These are phyloP conservation scores for Scheffersomyces amazonensis DNA, from an alignment of 805 yeast species.

Conservation along the genomic window DNA sequence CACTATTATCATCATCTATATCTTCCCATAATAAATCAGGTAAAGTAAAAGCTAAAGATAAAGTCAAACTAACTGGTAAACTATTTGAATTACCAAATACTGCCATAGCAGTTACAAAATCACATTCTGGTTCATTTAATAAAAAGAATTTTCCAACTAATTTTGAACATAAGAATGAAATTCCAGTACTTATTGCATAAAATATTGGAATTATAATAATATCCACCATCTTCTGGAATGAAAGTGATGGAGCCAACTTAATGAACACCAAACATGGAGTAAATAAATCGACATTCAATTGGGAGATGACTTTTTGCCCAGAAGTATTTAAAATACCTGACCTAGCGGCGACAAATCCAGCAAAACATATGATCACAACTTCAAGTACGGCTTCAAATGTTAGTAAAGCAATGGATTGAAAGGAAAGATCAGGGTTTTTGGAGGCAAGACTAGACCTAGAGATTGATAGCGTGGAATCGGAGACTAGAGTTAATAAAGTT, in stretches of 20 bases:
- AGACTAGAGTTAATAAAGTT: no score
- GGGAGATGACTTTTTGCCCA: constrained; percentile 76
- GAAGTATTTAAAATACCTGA: constrained; percentile 63
- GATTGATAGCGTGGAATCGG: no score
- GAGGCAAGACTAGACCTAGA: not conserved
- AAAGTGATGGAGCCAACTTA: constrained; percentile 65
- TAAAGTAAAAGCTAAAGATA: constrained; percentile 72
- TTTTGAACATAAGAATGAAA: constrained; percentile 64
- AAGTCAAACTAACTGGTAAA: constrained; percentile 85
- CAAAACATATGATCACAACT: constrained; percentile 79
- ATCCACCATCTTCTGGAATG: constrained; percentile 74
- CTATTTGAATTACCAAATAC: constrained; percentile 96
- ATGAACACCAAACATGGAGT: constrained; percentile 94
- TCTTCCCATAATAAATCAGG: constrained; percentile 79
- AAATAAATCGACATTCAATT: constrained; percentile 83
- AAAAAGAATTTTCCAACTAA: constrained; percentile 49
- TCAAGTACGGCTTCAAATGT: constrained; percentile 91
- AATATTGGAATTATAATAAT: constrained; percentile 81
- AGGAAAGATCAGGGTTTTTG: constrained; percentile 25
- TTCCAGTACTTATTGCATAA: constrained; percentile 76
- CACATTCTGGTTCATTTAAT: constrained; percentile 72
- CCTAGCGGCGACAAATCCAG: constrained; percentile 84
- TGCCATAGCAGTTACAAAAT: constrained; percentile 95
- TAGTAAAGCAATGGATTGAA: constrained; percentile 51
- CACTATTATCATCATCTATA: constrained; percentile 60